Percentiles rank a stretch among this genome's conserved stretches.
These are phyloP conservation scores for Eleusine indica DNA, from an alignment of 176 grass and related monocot genomes.

Conservation along the genomic window DNA sequence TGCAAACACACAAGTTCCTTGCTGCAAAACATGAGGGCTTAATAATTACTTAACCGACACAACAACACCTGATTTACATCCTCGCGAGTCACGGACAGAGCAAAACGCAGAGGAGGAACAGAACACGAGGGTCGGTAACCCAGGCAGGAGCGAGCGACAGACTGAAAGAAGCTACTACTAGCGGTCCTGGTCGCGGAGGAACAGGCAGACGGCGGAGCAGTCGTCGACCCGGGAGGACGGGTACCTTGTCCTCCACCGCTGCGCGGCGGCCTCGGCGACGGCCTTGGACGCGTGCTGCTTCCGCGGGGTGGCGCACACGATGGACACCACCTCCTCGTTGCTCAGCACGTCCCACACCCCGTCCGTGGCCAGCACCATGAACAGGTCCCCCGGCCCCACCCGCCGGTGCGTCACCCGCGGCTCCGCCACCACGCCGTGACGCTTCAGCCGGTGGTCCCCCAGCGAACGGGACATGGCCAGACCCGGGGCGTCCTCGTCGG, in stretches of 20 bases:
- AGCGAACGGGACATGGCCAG: constrained; percentile 90
- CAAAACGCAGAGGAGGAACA: too few relatives aligned
- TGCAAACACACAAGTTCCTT: too few relatives aligned
- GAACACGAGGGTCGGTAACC: too few relatives aligned
- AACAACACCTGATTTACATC: not conserved
- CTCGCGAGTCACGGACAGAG: not conserved
- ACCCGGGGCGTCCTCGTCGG: constrained; percentile 63
- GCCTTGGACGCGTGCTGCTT: constrained; percentile 84
- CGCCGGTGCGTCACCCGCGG: constrained; percentile 63
- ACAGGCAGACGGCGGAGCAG: constrained; percentile 90
- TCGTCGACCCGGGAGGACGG: constrained; percentile 76
- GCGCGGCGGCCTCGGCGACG: constrained; percentile 74
- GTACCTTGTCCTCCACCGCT: constrained; percentile 70
- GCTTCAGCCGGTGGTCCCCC: constrained; percentile 73
- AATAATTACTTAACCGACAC: not conserved
- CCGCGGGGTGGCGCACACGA: constrained; percentile 57
- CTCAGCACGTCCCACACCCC: constrained; percentile 98
- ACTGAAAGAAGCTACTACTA: too few relatives aligned
- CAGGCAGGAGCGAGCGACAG: too few relatives aligned
- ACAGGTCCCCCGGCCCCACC: constrained; percentile 56
- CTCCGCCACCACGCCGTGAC: constrained; percentile 68
- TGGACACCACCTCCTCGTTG: constrained; percentile 86
- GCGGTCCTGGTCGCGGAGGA: constrained; percentile 61
- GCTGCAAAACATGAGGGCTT: not conserved
- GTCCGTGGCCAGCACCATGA: constrained; percentile 75